A percentile compares a stretch with the other conserved stretches of the same genome.
These are phyloP conservation scores for Halteria grandinella DNA, from an alignment of 73 alveolate species.

Conservation along the genomic window DNA sequence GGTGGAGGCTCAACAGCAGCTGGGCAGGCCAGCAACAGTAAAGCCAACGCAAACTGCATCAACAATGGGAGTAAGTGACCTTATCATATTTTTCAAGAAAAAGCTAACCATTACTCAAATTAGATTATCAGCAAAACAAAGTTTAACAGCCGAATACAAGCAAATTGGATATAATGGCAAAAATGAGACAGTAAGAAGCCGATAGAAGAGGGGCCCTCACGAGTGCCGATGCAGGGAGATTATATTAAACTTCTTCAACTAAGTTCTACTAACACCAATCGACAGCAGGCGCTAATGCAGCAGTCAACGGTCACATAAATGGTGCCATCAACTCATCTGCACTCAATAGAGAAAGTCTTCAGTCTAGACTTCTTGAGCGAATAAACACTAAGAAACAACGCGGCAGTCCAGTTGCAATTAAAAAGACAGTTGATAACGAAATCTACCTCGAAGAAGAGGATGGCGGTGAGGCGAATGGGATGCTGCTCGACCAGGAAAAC, in stretches of 20 bases:
- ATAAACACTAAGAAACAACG: conserved; percentile 9
- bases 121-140: not conserved
- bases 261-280: conserved; percentile 23
- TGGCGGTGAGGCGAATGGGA: conserved; percentile 38
- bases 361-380: conserved; percentile 38
- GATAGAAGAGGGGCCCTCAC: conserved; percentile 28
- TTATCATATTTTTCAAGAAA: not conserved
- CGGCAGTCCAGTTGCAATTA: no score
- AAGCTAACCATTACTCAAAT: not conserved
- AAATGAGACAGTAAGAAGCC: conserved; percentile 17
- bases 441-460: conserved; percentile 31
- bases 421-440: not conserved
- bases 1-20: no score
- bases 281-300: conserved; percentile 25
- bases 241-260: conserved; percentile 31
- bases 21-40: no score
- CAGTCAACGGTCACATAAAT: not conserved
- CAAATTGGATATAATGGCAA: conserved; percentile 23
- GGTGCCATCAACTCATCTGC: no score
- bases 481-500: conserved; percentile 19
- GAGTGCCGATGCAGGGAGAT: conserved; percentile 42
- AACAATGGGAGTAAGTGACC: not conserved
- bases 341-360: conserved; percentile 29
- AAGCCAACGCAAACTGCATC: no score
- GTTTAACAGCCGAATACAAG: conserved; percentile 13